These are phyloP conservation scores for Phialemonium atrogriseum DNA, from an alignment of 2,329 filamentous ascomycete species.

Conservation along the genomic window DNA sequence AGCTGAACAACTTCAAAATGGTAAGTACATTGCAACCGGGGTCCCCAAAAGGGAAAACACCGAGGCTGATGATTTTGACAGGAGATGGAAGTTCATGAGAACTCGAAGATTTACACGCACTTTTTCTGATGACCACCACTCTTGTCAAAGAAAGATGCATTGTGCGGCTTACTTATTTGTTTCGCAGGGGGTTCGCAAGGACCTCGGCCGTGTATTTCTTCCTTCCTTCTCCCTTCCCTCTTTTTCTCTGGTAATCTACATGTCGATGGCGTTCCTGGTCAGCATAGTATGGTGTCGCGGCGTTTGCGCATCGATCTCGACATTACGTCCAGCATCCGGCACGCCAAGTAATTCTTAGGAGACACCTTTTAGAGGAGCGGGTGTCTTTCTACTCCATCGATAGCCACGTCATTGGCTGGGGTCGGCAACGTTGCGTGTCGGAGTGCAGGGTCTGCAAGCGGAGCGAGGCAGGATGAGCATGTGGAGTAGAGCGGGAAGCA, in stretches of 20 bases:
- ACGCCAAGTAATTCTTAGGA: slow-evolving; percentile 1
- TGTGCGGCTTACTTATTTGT: slow-evolving; percentile 21
- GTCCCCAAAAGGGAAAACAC: slow-evolving; percentile 10
- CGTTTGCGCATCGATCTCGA: slow-evolving; percentile 30
- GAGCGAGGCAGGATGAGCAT: no score
- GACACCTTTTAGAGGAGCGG: neutral
- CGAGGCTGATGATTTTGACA: slow-evolving; percentile 26
- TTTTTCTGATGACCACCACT: slow-evolving; percentile 69
- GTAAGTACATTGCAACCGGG: no score
- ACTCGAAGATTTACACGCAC: slow-evolving; percentile 98
- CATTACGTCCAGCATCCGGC: no score
- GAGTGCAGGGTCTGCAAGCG: no score
- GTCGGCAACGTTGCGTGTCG: no score
- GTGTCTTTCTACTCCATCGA: slow-evolving; percentile 2
- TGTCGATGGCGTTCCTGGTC: slow-evolving; percentile 40
- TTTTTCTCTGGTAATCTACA: slow-evolving; percentile 1
- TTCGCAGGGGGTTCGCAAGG: no score
- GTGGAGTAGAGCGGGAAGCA: no score
- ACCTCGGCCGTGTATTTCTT: slow-evolving; percentile 42
- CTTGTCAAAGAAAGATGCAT: slow-evolving; percentile 15
- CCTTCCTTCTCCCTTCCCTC: no score
- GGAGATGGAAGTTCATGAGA: slow-evolving; percentile 99
- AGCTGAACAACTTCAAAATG: slow-evolving; percentile 99
- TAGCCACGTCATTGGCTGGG: slow-evolving; percentile 2
- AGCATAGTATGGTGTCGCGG: slow-evolving; percentile 53